Conservation (phyloP, 768 basidiomycete genomes). For the Tylopilus subfusipes region DNA sequence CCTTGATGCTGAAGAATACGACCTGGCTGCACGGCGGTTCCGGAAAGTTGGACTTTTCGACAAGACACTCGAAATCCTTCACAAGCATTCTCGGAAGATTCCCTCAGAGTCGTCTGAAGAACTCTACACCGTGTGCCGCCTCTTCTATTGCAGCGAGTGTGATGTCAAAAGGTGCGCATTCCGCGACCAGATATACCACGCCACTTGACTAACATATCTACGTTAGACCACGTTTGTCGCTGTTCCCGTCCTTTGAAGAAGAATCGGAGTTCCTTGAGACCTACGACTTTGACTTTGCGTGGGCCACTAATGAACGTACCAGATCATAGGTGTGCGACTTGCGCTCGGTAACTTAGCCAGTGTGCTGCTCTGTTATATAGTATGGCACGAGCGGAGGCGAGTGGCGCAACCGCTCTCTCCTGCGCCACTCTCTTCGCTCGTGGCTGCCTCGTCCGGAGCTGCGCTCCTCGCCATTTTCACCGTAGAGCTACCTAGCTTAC, state of each 20-base stretch:
- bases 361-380: too few relatives aligned
- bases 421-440: too few relatives aligned
- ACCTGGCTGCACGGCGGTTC: slow-evolving; percentile 44
- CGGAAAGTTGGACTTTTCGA: slow-evolving; percentile 50
- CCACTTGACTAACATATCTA: background rate
- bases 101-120: slow-evolving; percentile 27
- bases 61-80: slow-evolving; percentile 48
- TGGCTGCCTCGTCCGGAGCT: too few relatives aligned
- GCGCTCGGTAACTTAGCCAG: too few relatives aligned
- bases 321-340: too few relatives aligned
- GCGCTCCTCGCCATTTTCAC: too few relatives aligned
- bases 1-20: slow-evolving; percentile 40
- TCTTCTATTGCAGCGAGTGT: slow-evolving; percentile 41
- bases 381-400: too few relatives aligned
- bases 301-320: too few relatives aligned
- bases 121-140: slow-evolving; percentile 44
- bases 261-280: slow-evolving; percentile 55
- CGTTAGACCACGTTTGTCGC: slow-evolving; percentile 41
- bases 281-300: slow-evolving; percentile 48
- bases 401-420: too few relatives aligned
- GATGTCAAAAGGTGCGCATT: slow-evolving; percentile 18
- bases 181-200: background rate
- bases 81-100: slow-evolving; percentile 32
- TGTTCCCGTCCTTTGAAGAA: slow-evolving; percentile 53
- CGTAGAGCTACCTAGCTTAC: too few relatives aligned